Evolutionary conservation across 1,284 basidiomycete species (phyloP).

Genomic region (Tilletia horrida): DNA sequence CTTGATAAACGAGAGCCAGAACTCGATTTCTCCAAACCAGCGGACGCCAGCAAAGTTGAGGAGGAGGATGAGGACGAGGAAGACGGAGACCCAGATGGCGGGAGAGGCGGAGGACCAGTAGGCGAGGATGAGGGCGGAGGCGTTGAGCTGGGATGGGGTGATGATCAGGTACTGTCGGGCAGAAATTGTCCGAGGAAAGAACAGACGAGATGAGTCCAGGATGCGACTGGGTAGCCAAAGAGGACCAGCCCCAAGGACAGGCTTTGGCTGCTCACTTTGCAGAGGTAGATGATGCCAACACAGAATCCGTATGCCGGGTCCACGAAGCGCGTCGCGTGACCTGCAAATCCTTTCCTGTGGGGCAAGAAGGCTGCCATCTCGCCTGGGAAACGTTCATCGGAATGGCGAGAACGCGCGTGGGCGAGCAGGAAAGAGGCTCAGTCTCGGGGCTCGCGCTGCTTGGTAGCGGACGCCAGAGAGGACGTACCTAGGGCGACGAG

Average conservation of each 20-base stretch:
- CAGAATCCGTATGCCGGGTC: slow-evolving; percentile 57
- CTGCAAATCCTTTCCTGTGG: slow-evolving; percentile 56
- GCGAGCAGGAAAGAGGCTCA: no score
- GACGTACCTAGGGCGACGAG: slow-evolving; percentile 24
- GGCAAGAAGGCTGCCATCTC: slow-evolving; percentile 59
- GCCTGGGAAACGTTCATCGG: no score
- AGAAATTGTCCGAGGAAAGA: no score
- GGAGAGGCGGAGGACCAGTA: slow-evolving; percentile 41
- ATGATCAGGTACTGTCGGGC: slow-evolving; percentile 48
- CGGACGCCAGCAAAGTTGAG: slow-evolving; percentile 59
- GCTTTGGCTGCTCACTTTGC: slow-evolving; percentile 15
- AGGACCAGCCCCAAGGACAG: no score
- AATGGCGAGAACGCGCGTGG: no score
- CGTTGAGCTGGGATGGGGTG: slow-evolving; percentile 57
- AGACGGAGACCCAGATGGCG: slow-evolving; percentile 32
- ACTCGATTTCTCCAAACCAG: slow-evolving; percentile 66
- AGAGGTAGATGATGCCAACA: slow-evolving; percentile 31
- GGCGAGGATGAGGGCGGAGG: slow-evolving; percentile 44
- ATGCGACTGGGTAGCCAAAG: background rate
- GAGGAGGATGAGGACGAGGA: slow-evolving; percentile 32
- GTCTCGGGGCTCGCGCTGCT: no score
- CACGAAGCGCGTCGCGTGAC: slow-evolving; percentile 57
- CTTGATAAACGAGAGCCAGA: slow-evolving; percentile 60
- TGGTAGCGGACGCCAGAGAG: no score
- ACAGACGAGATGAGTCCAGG: background rate